Conservation (phyloP, 805 yeast genomes). For the Metschnikowia hibisci region DNA sequence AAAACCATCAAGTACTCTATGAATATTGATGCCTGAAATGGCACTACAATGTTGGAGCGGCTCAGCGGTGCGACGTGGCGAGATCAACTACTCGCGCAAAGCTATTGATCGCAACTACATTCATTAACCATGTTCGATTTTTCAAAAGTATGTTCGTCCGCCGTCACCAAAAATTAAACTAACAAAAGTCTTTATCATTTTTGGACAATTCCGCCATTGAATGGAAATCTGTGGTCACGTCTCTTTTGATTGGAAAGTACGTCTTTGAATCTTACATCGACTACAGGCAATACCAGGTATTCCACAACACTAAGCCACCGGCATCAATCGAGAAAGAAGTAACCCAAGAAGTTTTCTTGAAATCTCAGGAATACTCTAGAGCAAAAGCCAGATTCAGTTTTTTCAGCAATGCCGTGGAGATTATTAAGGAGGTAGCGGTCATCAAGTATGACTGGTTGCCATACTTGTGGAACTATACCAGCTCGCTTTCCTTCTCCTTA, state of each 20-base stretch:
- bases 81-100: background rate
- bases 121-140: slow-evolving; percentile 13
- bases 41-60: no score
- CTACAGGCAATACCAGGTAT: slow-evolving; percentile 71
- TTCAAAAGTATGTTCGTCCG: slow-evolving; percentile 15
- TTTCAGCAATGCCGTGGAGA: slow-evolving; percentile 46
- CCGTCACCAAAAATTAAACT: slow-evolving; percentile 18
- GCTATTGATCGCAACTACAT: background rate
- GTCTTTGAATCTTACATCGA: slow-evolving; percentile 70
- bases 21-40: no score
- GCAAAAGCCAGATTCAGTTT: slow-evolving; percentile 74
- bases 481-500: slow-evolving; percentile 56
- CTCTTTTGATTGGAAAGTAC: slow-evolving; percentile 72
- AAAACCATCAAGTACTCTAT: no score
- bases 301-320: slow-evolving; percentile 58
- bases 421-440: slow-evolving; percentile 54
- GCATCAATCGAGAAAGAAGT: slow-evolving; percentile 62
- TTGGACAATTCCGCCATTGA: slow-evolving; percentile 67
- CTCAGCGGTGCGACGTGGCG: slow-evolving; percentile 5
- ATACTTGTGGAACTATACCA: slow-evolving; percentile 43
- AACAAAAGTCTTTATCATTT: slow-evolving; percentile 42
- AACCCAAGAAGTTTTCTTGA: slow-evolving; percentile 66
- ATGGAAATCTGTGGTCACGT: slow-evolving; percentile 76
- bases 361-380: slow-evolving; percentile 73
- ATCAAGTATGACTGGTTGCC: slow-evolving; percentile 54